Evolutionary conservation across 495 filamentous ascomycete species (phyloP), one percentile per base, ranked within the genome.

Genomic region (Xylaria telfairii): DNA sequence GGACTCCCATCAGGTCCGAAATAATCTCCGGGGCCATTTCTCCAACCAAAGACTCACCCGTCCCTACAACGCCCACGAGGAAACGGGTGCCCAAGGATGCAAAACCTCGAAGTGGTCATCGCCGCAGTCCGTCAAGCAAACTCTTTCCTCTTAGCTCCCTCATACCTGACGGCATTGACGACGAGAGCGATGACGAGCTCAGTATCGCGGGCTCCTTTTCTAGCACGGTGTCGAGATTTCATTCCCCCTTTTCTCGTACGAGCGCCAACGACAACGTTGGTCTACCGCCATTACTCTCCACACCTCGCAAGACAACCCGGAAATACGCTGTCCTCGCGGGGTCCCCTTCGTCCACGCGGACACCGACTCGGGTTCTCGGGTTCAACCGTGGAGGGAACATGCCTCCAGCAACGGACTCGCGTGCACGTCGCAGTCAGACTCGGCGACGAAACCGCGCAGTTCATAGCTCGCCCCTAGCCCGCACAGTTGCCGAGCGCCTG

Each of bases 101-200:
- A 56, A 46, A 63, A 56, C 56, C 30, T 17, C 56, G 57, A 39
- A 39, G 46, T 42, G 64, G 66, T 39, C 46, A 30, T 24, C 64
- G 57, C 13, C 73, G 37, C 37, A 70, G 47, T 4, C 17, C 76
- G 0, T 71, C 73, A 61, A 57, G 65, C 41, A 71, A 62, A 49
- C 73, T 69, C 34, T 68, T 60, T 26, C 47, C 75, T 8, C 70
- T 78, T 1, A 66, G 70, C 15, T 75, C 75, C 34, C 72, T 78
- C 37, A 13, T 75, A 44, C 71, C 76, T 1, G 73, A 70, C 46
- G 72, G 69, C 47, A 74, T 67, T 1, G 70, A 74, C 39, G 69
- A 71, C 51, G 75, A 71, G 30, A 75, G 72, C 37, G 75, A 78
- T 6, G 75, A 78, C 47, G 76, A 78, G 47, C 65, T 77, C 3